Conservation (phyloP, 2,329 filamentous ascomycete species). For the Ophioceras dolichostomum region DNA sequence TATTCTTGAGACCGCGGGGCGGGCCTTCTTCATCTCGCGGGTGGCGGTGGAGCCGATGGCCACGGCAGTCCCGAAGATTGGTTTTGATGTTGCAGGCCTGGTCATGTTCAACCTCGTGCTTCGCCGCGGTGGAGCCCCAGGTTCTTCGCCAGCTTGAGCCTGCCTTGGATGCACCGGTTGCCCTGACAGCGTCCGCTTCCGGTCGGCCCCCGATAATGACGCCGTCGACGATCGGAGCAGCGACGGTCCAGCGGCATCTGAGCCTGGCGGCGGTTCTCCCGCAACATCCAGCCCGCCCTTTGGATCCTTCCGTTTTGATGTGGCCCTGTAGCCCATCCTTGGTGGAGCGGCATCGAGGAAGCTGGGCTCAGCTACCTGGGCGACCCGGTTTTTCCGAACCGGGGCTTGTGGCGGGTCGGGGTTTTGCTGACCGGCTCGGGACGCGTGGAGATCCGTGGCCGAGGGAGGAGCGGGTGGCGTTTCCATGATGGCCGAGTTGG, state of each 20-base stretch:
- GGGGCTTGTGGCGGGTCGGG: conserved; percentile 40
- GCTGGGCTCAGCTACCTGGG: conserved; percentile 37
- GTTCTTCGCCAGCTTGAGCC: conserved; percentile 45
- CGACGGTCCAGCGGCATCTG: conserved; percentile 24
- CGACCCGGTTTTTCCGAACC: conserved; percentile 38
- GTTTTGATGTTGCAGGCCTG: conserved; percentile 53
- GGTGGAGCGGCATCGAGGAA: conserved; percentile 46
- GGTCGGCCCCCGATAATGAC: conserved; percentile 40
- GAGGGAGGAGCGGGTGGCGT: conserved; percentile 44
- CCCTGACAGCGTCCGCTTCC: conserved; percentile 88
- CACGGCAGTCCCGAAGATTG: conserved; percentile 41
- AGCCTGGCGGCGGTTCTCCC: conserved; percentile 10
- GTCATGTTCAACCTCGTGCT: conserved; percentile 61
- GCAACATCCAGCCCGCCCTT: conserved; percentile 25
- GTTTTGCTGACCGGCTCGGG: conserved; percentile 17
- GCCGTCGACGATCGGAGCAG: conserved; percentile 24
- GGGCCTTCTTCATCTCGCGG: conserved; percentile 74
- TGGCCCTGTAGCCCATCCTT: conserved; percentile 48
- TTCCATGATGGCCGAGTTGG: conserved; percentile 42
- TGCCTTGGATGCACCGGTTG: conserved; percentile 47
- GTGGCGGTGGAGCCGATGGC: conserved; percentile 46
- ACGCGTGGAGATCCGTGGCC: conserved; percentile 20
- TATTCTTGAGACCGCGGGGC: conserved; percentile 55
- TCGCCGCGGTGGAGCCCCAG: conserved; percentile 50
- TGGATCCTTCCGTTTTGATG: conserved; percentile 27